Evolutionary conservation across 2,329 filamentous ascomycete genomes (phyloP), one percentile per base, ranked within the genome.

Genomic region (Trichophyton equinum): DNA sequence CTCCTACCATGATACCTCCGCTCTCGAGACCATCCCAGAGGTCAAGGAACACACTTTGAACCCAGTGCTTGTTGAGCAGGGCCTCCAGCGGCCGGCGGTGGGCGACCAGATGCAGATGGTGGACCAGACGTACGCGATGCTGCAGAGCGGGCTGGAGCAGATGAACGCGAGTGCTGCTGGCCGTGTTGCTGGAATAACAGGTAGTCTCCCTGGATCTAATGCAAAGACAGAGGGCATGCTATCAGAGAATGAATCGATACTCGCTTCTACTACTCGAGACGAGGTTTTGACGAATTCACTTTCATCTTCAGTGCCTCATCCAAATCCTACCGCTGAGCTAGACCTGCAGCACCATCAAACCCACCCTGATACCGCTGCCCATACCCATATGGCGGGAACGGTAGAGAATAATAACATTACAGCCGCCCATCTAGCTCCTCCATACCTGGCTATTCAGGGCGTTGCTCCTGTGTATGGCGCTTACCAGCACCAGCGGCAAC

Each of bases 1-100:
- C 60, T 76, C 81, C 67, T 86, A 87, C 78, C 85, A 86, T 74
- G 84, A 86, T 71, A 83, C 83, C 61, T 78, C 83, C 60, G 80
- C 79, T 64, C 82, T 83, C 71, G 77, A 77, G 63, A 81, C 77
- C 68, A 71, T 71, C 44, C 62, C 64, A 58, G 62, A 68, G 56
- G 64, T 66, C 61, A 67, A 67, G 60, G 61, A 67, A 22, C 42
- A 44, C 22, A 59, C 61, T 25, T 38, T 47, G 30, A 36, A 59
- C 18, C 55, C 57, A 38, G 38, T 49, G 25, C 58, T 27, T 30
- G 36, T 38, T n/a, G 59, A 30, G 27, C 56, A 57, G 42, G 47
- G 56, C 13, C 9, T 58, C 25, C 60, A 61, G 49, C 62, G 33
- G 33, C 33, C 33, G 33, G 33, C 53, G 20, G 36, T 63, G 25